Base-by-base conservation (phyloP, 768 basidiomycete genomes). In the Lanmaoa pseudosensibilis region DNA sequence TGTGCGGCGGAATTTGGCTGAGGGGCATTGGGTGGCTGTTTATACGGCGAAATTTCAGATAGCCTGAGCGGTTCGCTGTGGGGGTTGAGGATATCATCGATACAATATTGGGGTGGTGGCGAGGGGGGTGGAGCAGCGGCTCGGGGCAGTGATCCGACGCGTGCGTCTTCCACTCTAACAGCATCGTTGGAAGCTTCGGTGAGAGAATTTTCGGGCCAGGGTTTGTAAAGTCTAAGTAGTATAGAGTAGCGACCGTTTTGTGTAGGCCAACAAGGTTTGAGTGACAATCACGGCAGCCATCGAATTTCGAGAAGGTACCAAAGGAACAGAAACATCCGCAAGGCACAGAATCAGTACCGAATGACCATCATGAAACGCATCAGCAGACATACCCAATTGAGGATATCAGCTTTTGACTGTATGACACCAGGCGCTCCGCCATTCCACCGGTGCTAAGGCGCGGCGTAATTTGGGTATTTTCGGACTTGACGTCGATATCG, bases 21-120 rank as follows among this genome's bases (percentile, higher is more conserved):
- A 18, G 39, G 43, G 38, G 33, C 37, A 5, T 52, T 32, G 53
- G 12, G 50, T 30, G 52, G 61, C 43, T 58, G 57, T 66, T 73
- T 73, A 52, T 60, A 57, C 57, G 81, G 81, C 7, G 83, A 84
- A 61, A 83, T 71, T 63, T 83, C 80, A 39, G 82, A 83, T 58
- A 82, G 44, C 46, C 79, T 80, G 39, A 83, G 64, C 33, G 70
- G 72, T 25, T 52, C 53, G 34, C 54, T 45, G 34, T 51, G 39
- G 12, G 32, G 18, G 30, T 34, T 23, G 11, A 55, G 11, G 27
- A 21, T 54, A 32, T 50, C 44, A 39, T 46, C 33, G 19, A 49
- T 56, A 7, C 25, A n/a, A n/a, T n/a, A 16, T 49, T 45, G 48
- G 33, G 44, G 50, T 52, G 43, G 38, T 15, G 44, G 46, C 18